Evolutionary conservation across 176 grass and related monocot species (phyloP), one percentile per base, ranked within the genome.

Genomic region (Pontederia crassipes): DNA sequence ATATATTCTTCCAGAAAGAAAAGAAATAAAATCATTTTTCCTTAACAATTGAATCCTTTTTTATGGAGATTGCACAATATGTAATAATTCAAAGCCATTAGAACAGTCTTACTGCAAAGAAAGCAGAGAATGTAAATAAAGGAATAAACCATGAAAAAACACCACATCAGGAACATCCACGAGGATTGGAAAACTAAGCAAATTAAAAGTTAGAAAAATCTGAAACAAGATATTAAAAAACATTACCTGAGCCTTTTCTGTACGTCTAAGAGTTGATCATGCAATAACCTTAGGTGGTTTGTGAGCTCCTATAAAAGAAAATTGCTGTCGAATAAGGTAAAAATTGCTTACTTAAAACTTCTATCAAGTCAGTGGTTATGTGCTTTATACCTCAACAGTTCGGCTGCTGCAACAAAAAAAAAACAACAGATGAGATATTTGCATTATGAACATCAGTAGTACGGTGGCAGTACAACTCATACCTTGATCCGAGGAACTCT

Each of bases 351-450:
- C 27, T 51, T 4, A 48, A 26, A 28, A 50, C 50, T 46, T 14
- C 49, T 17, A 65, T 28, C 11, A 11, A 65, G 46, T 8, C 10
- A 50, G 49, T 50, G 27, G 1, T 2, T 20, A 65, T 50, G 6
- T 26, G 59, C 15, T 9, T 27, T 46, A 48, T 80, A 80, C 78
- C 78, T 80, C 78, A 55, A 74, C 64, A 69, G 70, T 49, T 65
- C 65, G 70, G 12, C 54, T 45, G 15, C 77, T 80, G 77, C 58
- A 78, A 72, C 12, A 20, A 52, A 52, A 74, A 69, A 49, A 48
- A n/a, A 35, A 57, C 20, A 49, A 69, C 8, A 60, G 74, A 26
- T 74, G 57, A 18, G 57, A 69, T 63, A 49, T 66, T 16, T 51
- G 8, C 8, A 57, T 66, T 48, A 79, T 16, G 46, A 14, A 79